These are phyloP conservation scores for Cladosporium sp. DNA, from an alignment of 2,329 filamentous ascomycete species.

Conservation along the genomic window DNA sequence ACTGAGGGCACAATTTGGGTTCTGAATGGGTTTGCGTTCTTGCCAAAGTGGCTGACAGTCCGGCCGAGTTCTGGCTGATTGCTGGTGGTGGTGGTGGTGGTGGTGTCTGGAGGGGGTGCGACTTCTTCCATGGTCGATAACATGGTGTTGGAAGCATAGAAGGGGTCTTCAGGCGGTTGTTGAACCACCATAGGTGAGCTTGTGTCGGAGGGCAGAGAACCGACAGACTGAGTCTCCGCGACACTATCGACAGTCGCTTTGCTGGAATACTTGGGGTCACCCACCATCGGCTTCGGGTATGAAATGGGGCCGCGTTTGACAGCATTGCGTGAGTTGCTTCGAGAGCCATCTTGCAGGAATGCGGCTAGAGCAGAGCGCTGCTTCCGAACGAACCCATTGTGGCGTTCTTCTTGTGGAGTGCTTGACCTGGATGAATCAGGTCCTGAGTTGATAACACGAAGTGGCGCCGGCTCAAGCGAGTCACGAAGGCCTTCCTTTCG, in stretches of 20 bases:
- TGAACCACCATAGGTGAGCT: conserved; percentile 21
- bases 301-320: conserved; percentile 5
- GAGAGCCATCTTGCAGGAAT: conserved; percentile 11
- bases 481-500: conserved; percentile 29
- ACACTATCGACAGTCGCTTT: conserved; percentile 19
- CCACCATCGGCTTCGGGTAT: conserved; percentile 16
- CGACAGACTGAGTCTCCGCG: conserved; percentile 20
- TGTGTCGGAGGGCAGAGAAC: conserved; percentile 19
- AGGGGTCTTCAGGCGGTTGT: conserved; percentile 24
- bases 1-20: conserved; percentile 7
- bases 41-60: conserved; percentile 9
- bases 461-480: conserved; percentile 22
- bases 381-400: conserved; percentile 21
- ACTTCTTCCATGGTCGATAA: conserved; percentile 11
- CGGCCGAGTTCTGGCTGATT: conserved; percentile 1
- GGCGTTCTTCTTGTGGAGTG: conserved; percentile 19
- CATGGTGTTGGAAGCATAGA: conserved; percentile 1
- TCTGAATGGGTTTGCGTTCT: conserved; percentile 10
- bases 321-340: conserved; percentile 4
- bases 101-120: background rate
- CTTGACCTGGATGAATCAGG: conserved; percentile 18
- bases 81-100: background rate
- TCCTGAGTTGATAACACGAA: conserved; percentile 30
- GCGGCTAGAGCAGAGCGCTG: conserved; percentile 20
- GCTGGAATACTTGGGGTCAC: conserved; percentile 23